Evolutionary conservation across 768 basidiomycete species (phyloP), one percentile per base, ranked within the genome.

Genomic region (Tremella yokohamensis): DNA sequence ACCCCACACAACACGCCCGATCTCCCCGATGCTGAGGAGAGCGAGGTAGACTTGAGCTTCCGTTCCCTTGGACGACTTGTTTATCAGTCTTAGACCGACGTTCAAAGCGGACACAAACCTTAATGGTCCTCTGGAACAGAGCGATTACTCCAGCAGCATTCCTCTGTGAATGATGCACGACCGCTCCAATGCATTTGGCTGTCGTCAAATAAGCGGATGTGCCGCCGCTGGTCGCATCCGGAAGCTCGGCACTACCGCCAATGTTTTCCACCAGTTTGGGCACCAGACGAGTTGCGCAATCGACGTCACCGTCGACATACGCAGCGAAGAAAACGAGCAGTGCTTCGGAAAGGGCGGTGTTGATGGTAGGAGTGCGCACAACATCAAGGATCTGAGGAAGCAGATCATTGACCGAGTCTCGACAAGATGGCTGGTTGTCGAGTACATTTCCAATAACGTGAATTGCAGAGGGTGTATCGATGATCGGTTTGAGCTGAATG

Each of bases 21-120:
- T 82, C 76, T 98, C 96, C 48, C 96, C 96, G 50, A 98, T 81
- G 40, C 90, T 87, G 13, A 96, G 80, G 54, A 98, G 80, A 64
- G 90, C 88, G 20, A 99, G 82, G 29, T 90, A 85, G 7, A 90
- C 81, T 40, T 85, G 80, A 1, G 84, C 80, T 16, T 87, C 77
- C 62, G 84, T 84, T 7, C 85, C 82, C 73, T 79, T 78, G 34
- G 37, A 4, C 2, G 66, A 61, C 69, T 71, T 42, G 2, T 22
- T 80, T 81, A 83, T 59, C 24, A 18, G 40, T 58, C 11, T 58
- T 42, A 13, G 0, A 25, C n/a, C 52, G 20, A 37, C 6, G 6
- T 11, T 34, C 29, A 11, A 13, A 24, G 15, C 39, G 26, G 37
- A n/a, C 53, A 54, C 78, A 49, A 59, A 87, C 90, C 82, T 87